These are phyloP conservation scores for Pleurotus cornucopiae DNA, from an alignment of 768 basidiomycete species.

Conservation along the genomic window DNA sequence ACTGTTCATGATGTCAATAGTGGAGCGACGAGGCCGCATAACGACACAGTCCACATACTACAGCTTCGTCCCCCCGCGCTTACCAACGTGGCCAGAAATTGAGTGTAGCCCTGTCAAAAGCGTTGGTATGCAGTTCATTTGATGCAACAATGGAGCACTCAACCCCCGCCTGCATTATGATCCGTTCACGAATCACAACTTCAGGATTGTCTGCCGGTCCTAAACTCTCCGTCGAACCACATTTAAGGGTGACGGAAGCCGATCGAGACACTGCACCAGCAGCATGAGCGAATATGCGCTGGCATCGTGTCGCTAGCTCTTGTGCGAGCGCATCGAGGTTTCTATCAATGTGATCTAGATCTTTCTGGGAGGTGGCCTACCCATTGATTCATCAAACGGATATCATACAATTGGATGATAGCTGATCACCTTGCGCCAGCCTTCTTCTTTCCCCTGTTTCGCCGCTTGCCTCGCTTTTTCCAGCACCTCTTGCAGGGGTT, in stretches of 20 bases:
- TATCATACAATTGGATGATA: conserved; percentile 18
- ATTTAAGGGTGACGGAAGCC: conserved; percentile 36
- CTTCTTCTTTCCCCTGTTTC: conserved; percentile 40
- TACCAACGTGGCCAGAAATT: conserved; percentile 50
- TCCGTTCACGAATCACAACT: conserved; percentile 51
- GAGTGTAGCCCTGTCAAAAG: conserved; percentile 38
- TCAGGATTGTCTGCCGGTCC: conserved; percentile 23
- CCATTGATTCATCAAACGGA: conserved; percentile 22
- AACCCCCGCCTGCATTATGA: conserved; percentile 48
- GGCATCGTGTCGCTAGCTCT: conserved; percentile 58
- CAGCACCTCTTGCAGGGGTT: conserved; percentile 36
- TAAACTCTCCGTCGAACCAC: conserved; percentile 26
- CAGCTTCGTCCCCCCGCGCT: conserved; percentile 35
- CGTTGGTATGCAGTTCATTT: conserved; percentile 23
- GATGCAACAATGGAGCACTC: conserved; percentile 20
- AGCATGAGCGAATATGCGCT: conserved; percentile 57
- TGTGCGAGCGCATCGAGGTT: conserved; percentile 65
- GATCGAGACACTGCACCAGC: conserved; percentile 62
- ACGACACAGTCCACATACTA: conserved; percentile 35
- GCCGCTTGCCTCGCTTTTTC: conserved; percentile 45
- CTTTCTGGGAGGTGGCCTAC: conserved; percentile 43
- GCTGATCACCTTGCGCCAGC: conserved; percentile 31
- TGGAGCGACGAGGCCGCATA: conserved; percentile 17
- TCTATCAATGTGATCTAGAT: conserved; percentile 57
- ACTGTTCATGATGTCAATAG: conserved; percentile 38